Evolutionary conservation across 768 basidiomycete genomes (phyloP), one percentile per base, ranked within the genome.

Genomic region (Coprinopsis strossmayeri): DNA sequence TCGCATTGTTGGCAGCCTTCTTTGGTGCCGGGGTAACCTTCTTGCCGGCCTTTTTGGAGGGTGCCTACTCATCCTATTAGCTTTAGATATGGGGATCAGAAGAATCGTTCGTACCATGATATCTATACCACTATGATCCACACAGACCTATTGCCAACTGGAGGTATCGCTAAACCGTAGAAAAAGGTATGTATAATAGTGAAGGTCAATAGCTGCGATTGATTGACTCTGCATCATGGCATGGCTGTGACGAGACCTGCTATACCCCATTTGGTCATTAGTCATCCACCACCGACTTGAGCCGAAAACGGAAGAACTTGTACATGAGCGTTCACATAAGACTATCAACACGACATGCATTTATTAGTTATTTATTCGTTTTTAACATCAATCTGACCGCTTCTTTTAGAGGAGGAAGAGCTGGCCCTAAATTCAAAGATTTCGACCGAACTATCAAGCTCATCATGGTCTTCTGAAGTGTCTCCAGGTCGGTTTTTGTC

Each of bases 1-100:
- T 45, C 15, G 43, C 43, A 45, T 45, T 45, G 50, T 67, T 67
- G 45, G 72, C 73, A 26, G 72, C 64, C 66, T 82, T 84, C 77
- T 86, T 88, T 13, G 81, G 66, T 43, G 80, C 65, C 35, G 80
- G 69, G 26, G 77, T 67, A 32, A 71, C 82, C 72, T 91, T 91
- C 78, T 90, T 91, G 34, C 83, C 89, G 40, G 90, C 89, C 69
- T 91, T 92, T 75, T 90, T 92, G 40, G 90, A 91, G 59, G 82
- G 80, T 41, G 87, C 90, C 89, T 91, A 58, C 2, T 50, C 10
- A 9, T 9, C 11, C 18, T n/a, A 5, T 41, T 30, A 20, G 25
- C 24, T 32, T 3, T n/a, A 45, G 25, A 27, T 46, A 54, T 38
- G 35, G 35, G 35, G 35, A 10, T 38, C 11, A 11, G 9, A 5